phyloP scores from a whole-genome alignment of 192 early-diverging fungal species.

The Backusella australiensis region DNA sequence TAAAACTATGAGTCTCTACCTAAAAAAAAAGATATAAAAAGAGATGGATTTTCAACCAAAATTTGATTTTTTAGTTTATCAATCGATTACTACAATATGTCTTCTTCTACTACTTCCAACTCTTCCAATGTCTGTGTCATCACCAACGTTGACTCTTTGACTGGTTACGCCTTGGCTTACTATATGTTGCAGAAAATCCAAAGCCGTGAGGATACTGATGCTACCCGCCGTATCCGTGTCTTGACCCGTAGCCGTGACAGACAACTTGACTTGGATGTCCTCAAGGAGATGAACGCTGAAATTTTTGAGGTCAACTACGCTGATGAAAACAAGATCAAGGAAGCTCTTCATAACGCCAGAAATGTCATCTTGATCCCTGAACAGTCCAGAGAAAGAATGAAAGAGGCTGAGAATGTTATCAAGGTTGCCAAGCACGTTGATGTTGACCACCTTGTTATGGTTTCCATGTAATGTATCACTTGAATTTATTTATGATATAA shows the following conservation, averaged over 20 bases:
- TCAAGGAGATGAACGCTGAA: constrained; percentile 12
- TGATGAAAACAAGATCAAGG: neutral
- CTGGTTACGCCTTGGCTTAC: constrained; percentile 19
- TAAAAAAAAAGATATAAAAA: neutral
- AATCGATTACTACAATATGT: neutral
- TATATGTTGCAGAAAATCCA: neutral
- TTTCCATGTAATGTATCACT: constrained; percentile 17
- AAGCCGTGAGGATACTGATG: neutral
- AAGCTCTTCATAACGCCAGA: neutral
- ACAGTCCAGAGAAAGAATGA: neutral
- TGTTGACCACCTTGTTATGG: constrained; percentile 10
- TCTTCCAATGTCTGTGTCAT: constrained; percentile 14
- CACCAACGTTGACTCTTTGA: constrained; percentile 21
- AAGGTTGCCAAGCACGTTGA: constrained; percentile 1
- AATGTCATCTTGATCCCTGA: constrained; percentile 18
- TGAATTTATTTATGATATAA: neutral
- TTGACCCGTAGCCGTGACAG: constrained; percentile 12
- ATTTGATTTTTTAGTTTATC: neutral
- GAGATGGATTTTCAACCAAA: neutral
- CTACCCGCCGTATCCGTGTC: constrained; percentile 1
- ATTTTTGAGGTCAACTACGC: constrained; percentile 13
- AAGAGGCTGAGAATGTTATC: constrained; percentile 19
- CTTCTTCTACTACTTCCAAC: constrained; percentile 10
- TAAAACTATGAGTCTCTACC: neutral
- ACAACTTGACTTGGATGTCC: neutral